Evolutionary conservation across 148 eudicot genomes (phyloP).

Genomic region (Diospyros lotus): DNA sequence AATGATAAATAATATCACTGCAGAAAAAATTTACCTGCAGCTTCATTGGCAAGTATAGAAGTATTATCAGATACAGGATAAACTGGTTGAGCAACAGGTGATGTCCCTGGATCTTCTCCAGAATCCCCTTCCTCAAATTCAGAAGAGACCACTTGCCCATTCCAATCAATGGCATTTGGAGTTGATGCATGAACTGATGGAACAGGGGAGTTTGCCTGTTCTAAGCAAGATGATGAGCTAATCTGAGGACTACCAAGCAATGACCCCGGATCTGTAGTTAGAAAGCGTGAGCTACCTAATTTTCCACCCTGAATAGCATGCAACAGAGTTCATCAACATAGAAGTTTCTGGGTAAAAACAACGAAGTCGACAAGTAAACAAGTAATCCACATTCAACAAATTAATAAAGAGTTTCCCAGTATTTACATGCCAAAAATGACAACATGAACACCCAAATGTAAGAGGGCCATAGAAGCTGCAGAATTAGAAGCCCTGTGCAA

Average conservation of each 20-base stretch:
- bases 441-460: neutral
- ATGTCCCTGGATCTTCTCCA: constrained; percentile 13
- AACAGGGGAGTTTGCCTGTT: neutral
- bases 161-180: constrained; percentile 14
- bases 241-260: constrained; percentile 8
- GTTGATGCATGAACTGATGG: constrained; percentile 12
- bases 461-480: neutral
- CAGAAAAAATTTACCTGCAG: constrained; percentile 6
- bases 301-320: constrained; percentile 9
- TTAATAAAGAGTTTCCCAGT: neutral
- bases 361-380: neutral
- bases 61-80: constrained; percentile 3
- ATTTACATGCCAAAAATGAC: neutral
- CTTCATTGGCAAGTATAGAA: neutral
- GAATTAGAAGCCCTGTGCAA: neutral
- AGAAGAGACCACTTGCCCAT: neutral
- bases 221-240: constrained; percentile 9
- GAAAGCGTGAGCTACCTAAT: constrained; percentile 13
- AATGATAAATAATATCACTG: neutral
- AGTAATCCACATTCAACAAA: neutral
- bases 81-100: constrained; percentile 5
- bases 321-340: neutral
- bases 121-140: constrained; percentile 14
- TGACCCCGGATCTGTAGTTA: constrained; percentile 10
- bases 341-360: neutral